Base-by-base conservation (phyloP, 495 filamentous ascomycete genomes). In the Haplographium delicatum region DNA sequence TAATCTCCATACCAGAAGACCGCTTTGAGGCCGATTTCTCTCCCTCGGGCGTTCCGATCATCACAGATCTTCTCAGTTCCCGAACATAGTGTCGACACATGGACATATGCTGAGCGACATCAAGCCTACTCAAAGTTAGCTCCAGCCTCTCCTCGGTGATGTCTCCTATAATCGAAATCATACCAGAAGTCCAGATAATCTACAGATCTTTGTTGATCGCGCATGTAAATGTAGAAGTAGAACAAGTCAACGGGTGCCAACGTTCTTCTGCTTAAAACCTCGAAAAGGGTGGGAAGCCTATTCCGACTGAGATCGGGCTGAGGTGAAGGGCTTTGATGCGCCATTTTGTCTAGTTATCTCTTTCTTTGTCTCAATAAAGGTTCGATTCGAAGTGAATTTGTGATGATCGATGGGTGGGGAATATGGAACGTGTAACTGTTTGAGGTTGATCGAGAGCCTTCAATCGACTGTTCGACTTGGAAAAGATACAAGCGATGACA, bases 191-290 rank as follows among this genome's bases (percentile, higher is more conserved):
- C 93, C 11, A 99, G 74, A 59, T 97, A 97, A 61, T 99, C 93
- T 7, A 99, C 90, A 3, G 91, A 95, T 64, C 91, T 81, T 64
- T 97, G 91, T 69, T 96, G 90, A 65, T 99, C 94, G 49, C 93
- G 79, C 93, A 99, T 99, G 69, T 95, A 99, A 60, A 99, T 97
- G 74, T 97, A 97, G 74, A 97, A 97, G 2, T 91, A 95, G 72
- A 93, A 97, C 9, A 99, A 79, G 65, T 97, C 94, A 30, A 97
- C 91, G 0, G 93, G 93, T 37, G 94, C 83, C 16, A 91, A 75
- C 2, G 93, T 99, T 37, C 87, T 80, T 44, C 94, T 81, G 59
- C 89, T 94, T 30, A 99, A 75, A 30, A 97, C 93, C 65, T 99
- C 93, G 64, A 93, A 95, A 31, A 97, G 82, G 0, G 87, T 96